phyloP scores from a whole-genome alignment of 306 rosid species.

The Erythrophleum fordii region DNA sequence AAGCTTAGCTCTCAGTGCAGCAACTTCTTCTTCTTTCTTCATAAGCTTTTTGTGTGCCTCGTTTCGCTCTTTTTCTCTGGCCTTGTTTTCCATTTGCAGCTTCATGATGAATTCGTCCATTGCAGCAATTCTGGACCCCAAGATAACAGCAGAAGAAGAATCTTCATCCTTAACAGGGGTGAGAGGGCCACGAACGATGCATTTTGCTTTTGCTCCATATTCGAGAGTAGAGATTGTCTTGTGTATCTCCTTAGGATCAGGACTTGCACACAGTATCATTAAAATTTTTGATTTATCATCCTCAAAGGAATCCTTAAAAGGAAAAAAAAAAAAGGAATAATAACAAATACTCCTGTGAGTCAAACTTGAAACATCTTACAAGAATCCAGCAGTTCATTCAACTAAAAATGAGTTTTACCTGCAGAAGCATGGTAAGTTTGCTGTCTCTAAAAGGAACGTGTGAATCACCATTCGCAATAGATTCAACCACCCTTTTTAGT shows the following conservation, averaged over 20 bases:
- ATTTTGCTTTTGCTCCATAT: slow-evolving; percentile 98
- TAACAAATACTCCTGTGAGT: slow-evolving; percentile 21
- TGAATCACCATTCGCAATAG: slow-evolving; percentile 98
- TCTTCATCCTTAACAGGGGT: slow-evolving; percentile 86
- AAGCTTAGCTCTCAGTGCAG: slow-evolving; percentile 70
- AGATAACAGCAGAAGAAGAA: slow-evolving; percentile 79
- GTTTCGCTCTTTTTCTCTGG: slow-evolving; percentile 76
- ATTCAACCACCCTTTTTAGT: slow-evolving; percentile 94
- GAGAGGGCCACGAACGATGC: slow-evolving; percentile 92
- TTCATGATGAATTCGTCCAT: slow-evolving; percentile 93
- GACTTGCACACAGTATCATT: slow-evolving; percentile 96
- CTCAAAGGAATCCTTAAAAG: slow-evolving; percentile 91
- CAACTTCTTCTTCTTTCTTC: slow-evolving; percentile 87
- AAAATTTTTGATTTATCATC: slow-evolving; percentile 93
- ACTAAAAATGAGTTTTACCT: slow-evolving; percentile 55
- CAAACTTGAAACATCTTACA: slow-evolving; percentile 28
- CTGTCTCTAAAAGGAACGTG: slow-evolving; percentile 99
- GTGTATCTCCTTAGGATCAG: slow-evolving; percentile 94
- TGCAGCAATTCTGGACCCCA: slow-evolving; percentile 91
- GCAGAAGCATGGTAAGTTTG: slow-evolving; percentile 99
- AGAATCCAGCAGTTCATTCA: slow-evolving; percentile 13
- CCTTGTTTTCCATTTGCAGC: slow-evolving; percentile 89
- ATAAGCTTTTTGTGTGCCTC: slow-evolving; percentile 80
- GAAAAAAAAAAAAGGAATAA: slow-evolving; percentile 14
- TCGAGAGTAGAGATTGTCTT: slow-evolving; percentile 97